These are phyloP conservation scores for Cryphonectria naterciae DNA, from an alignment of 2,329 filamentous ascomycete genomes.

Conservation along the genomic window DNA sequence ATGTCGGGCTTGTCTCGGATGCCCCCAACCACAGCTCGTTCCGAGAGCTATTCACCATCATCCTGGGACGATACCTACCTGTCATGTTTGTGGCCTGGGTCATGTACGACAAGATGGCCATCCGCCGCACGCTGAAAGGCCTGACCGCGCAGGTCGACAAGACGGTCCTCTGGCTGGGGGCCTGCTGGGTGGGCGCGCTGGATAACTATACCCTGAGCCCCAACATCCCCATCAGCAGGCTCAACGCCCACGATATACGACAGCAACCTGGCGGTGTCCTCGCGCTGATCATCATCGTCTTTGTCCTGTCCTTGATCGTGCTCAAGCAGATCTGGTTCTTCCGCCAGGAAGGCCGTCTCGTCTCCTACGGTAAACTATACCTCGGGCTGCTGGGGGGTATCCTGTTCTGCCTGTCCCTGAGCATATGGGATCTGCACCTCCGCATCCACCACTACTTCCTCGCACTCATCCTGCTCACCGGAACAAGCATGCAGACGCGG, in stretches of 20 bases:
- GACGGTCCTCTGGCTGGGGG: slow-evolving; percentile 85
- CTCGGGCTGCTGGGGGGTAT: slow-evolving; percentile 68
- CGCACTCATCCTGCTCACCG: slow-evolving; percentile 82
- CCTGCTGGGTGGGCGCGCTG: slow-evolving; percentile 86
- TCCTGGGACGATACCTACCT: slow-evolving; percentile 82
- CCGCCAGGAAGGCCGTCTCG: slow-evolving; percentile 79
- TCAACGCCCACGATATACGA: slow-evolving; percentile 87
- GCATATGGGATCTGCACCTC: slow-evolving; percentile 68
- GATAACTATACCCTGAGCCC: slow-evolving; percentile 91
- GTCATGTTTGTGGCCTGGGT: slow-evolving; percentile 87
- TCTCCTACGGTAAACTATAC: slow-evolving; percentile 79
- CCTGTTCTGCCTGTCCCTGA: slow-evolving; percentile 71
- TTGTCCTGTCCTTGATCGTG: slow-evolving; percentile 69
- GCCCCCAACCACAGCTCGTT: slow-evolving; percentile 72
- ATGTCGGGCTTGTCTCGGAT: slow-evolving; percentile 88
- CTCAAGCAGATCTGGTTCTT: slow-evolving; percentile 83
- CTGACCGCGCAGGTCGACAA: slow-evolving; percentile 87
- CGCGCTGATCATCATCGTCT: slow-evolving; percentile 78
- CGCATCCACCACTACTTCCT: slow-evolving; percentile 96
- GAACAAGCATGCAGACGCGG: slow-evolving; percentile 86
- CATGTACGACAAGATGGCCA: slow-evolving; percentile 81
- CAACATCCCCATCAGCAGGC: slow-evolving; percentile 87
- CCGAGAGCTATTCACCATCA: slow-evolving; percentile 73
- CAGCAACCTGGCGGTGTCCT: slow-evolving; percentile 88
- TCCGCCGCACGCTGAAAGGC: slow-evolving; percentile 70